Conservation (phyloP, 2,329 filamentous ascomycete species). For the Leptodontidium sp. region DNA sequence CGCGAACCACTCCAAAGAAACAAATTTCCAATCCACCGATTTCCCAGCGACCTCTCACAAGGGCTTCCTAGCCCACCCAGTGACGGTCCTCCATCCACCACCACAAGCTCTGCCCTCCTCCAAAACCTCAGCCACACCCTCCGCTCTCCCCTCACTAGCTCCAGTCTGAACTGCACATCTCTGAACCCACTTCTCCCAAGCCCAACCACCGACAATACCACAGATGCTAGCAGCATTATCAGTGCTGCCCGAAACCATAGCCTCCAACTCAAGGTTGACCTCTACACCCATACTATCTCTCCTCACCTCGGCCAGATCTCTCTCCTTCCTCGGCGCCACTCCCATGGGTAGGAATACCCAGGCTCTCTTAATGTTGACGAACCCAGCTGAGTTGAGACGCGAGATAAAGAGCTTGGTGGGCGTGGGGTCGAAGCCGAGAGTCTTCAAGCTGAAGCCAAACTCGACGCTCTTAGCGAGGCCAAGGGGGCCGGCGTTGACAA, state of each 20-base stretch:
- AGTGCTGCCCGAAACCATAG: constrained; percentile 72
- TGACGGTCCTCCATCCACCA: constrained; percentile 67
- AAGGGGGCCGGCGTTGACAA: constrained; percentile 82
- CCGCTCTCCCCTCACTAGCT: constrained; percentile 69
- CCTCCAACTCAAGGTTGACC: constrained; percentile 64
- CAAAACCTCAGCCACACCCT: constrained; percentile 66
- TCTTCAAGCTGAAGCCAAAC: constrained; percentile 89
- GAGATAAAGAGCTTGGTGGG: constrained; percentile 84
- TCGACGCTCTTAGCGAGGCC: constrained; percentile 87
- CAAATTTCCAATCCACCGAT: neutral
- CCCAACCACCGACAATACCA: constrained; percentile 85
- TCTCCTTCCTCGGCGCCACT: constrained; percentile 48
- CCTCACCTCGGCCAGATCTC: constrained; percentile 52
- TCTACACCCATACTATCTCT: constrained; percentile 51
- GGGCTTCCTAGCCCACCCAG: constrained; percentile 71
- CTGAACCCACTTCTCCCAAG: constrained; percentile 96
- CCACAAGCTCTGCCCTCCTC: constrained; percentile 69
- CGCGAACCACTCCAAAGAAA: neutral
- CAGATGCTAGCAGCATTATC: constrained; percentile 77
- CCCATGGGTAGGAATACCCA: constrained; percentile 93
- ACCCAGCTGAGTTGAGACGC: constrained; percentile 78
- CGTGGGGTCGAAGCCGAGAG: constrained; percentile 85
- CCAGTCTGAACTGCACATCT: constrained; percentile 88
- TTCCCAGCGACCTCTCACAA: constrained; percentile 12
- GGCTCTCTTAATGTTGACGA: constrained; percentile 80